These are phyloP conservation scores for Primulina tabacum DNA, from an alignment of 257 asterid species.

Conservation along the genomic window DNA sequence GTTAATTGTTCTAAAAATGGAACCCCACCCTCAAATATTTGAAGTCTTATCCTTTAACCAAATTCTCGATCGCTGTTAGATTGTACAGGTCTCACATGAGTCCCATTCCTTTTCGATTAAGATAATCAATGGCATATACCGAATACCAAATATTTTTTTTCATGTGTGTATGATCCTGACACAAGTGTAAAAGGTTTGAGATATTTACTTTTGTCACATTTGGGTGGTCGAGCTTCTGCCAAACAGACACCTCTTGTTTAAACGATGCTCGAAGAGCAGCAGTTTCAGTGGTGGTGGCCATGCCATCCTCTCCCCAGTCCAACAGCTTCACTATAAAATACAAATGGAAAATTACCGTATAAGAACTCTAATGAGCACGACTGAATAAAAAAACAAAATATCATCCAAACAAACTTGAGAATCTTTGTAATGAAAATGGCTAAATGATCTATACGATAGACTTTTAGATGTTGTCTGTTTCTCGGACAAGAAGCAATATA, in stretches of 20 bases:
- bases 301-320: constrained; percentile 90
- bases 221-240: constrained; percentile 92
- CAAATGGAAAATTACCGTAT: background rate
- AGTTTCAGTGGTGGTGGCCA: constrained; percentile 54
- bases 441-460: too few relatives aligned
- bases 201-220: constrained; percentile 75
- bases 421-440: background rate
- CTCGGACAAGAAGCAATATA: background rate
- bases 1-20: background rate
- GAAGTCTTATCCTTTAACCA: background rate
- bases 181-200: background rate
- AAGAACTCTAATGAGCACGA: background rate
- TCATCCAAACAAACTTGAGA: background rate
- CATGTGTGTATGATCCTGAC: background rate
- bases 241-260: constrained; percentile 80
- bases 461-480: background rate
- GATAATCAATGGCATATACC: background rate
- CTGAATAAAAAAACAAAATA: background rate
- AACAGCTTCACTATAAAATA: constrained; percentile 65
- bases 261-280: constrained; percentile 70
- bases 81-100: background rate
- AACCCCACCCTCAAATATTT: background rate
- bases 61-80: background rate
- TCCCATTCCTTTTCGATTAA: background rate
- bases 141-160: background rate